Evolutionary conservation across 768 basidiomycete species (phyloP), one percentile per base, ranked within the genome.

Genomic region (Cyathus striatus): DNA sequence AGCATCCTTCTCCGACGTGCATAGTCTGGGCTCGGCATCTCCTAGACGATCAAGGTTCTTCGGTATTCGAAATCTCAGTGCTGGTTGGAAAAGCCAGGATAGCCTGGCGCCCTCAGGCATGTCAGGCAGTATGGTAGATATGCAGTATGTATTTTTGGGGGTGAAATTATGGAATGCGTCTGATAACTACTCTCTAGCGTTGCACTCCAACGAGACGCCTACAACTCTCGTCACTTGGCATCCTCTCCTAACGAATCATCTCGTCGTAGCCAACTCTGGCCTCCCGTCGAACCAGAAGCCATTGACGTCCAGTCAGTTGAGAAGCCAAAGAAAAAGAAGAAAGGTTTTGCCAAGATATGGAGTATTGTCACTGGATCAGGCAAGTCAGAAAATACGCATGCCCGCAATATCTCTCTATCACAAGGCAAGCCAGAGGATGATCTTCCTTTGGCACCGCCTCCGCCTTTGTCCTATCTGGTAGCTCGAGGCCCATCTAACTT

Each of bases 101-200:
- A 90, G 88, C 58, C 65, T 92, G 27, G 84, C 87, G 1, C 74
- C 77, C n/a, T 87, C 88, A 22, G 86, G 84, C 6, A 74, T 85
- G 57, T 84, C 85, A 3, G 90, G 90, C 41, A 92, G 90, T 54
- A 90, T 92, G 87, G 65, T 91, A 50, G 86, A 91, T 59, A 91
- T 92, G 90, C 90, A 92, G 89, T 91, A 65, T 49, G 87, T 81
- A 1, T 26, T 39, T 38, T 20, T 42, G n/a, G n/a, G n/a, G n/a
- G n/a, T n/a, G n/a, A n/a, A n/a, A n/a, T n/a, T n/a, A n/a, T n/a
- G n/a, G n/a, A n/a, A n/a, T n/a, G n/a, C n/a, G n/a, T n/a, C n/a
- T n/a, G n/a, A n/a, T n/a, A n/a, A 46, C 46, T 23, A 26, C 45
- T 36, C 48, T 38, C 7, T 50, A 91, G 89, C 55, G 73, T 91